Conservation (phyloP, 2,329 filamentous ascomycete species). For the Fusarium acutatum region DNA sequence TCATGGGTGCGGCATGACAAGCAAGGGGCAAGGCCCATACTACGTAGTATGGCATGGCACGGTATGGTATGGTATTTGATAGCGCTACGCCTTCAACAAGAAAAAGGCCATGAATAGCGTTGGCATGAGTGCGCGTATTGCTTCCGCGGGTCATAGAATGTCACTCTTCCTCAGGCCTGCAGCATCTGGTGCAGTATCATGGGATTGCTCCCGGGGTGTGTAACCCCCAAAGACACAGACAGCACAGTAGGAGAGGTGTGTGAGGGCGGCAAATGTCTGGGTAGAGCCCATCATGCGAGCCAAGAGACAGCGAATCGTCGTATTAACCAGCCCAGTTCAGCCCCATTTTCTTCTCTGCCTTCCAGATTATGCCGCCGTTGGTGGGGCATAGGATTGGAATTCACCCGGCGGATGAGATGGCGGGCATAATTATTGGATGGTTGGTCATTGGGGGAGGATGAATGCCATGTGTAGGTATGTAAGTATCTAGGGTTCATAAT, state of each 20-base stretch:
- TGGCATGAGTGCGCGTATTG: background rate
- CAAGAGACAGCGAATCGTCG: background rate
- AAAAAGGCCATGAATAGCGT: slow-evolving; percentile 6
- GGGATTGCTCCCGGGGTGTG: slow-evolving; percentile 17
- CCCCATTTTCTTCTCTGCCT: slow-evolving; percentile 3
- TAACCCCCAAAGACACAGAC: background rate
- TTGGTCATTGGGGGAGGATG: background rate
- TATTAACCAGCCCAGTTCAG: background rate
- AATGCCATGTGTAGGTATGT: background rate
- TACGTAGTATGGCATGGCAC: slow-evolving; percentile 15
- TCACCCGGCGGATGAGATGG: slow-evolving; percentile 39
- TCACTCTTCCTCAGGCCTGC: background rate
- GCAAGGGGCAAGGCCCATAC: background rate
- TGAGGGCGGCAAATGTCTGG: slow-evolving; percentile 19
- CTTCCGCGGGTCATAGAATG: slow-evolving; percentile 5
- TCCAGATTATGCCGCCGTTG: slow-evolving; percentile 31
- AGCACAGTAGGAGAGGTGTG: background rate
- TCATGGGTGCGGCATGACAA: slow-evolving; percentile 31
- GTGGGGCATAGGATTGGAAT: slow-evolving; percentile 35
- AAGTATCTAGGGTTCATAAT: background rate
- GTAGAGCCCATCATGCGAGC: slow-evolving; percentile 3
- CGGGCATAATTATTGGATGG: slow-evolving; percentile 6
- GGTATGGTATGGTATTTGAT: slow-evolving; percentile 25
- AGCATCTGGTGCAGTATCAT: slow-evolving; percentile 15
- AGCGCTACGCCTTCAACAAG: slow-evolving; percentile 27